Evolutionary conservation across 169 alveolate genomes (phyloP), one percentile per base, ranked within the genome.

Genomic region (Ichthyophthirius multifiliis): DNA sequence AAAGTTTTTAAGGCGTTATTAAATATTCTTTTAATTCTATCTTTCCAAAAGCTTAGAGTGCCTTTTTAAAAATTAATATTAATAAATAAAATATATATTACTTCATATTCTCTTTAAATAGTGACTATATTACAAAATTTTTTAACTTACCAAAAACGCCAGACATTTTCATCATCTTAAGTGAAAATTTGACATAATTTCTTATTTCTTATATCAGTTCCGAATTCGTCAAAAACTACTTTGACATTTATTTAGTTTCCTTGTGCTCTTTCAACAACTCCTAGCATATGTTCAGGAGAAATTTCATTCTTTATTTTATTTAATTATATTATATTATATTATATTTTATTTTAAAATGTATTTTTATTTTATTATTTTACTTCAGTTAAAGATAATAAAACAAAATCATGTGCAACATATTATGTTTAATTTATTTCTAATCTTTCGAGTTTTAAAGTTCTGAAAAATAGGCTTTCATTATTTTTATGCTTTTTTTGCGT

Each of bases 51-150:
- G 18, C 41, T 7, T 34, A 30, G 1, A 67, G 23, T 5, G 75
- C 75, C 75, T 65, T 31, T 35, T 15, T 4, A 34, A 4, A 3
- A 35, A 32, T 32, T 18, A 31, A 15, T 7, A 18, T 27, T 31
- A 32, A 32, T 35, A 6, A 1, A 65, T 30, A 65, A 32, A 34
- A n/a, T n/a, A 5, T 30, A 2, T 16, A 30, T 18, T 34, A 41
- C 77, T 20, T 67, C 77, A 41, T 67, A 67, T 39, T 67, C 77
- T 67, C 77, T 67, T 67, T 67, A 23, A 6, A 67, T 67, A 15
- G 77, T 67, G 2, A 67, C 77, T 13, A 67, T 67, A n/a, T 62
- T 67, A 62, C 77, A 67, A 16, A 67, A 39, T 18, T 67, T 67
- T 23, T 37, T 37, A 4, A 67, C 39, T 37, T 67, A 67, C 77